Conservation (phyloP, 305 asterid genomes). For the Lippia alba region DNA sequence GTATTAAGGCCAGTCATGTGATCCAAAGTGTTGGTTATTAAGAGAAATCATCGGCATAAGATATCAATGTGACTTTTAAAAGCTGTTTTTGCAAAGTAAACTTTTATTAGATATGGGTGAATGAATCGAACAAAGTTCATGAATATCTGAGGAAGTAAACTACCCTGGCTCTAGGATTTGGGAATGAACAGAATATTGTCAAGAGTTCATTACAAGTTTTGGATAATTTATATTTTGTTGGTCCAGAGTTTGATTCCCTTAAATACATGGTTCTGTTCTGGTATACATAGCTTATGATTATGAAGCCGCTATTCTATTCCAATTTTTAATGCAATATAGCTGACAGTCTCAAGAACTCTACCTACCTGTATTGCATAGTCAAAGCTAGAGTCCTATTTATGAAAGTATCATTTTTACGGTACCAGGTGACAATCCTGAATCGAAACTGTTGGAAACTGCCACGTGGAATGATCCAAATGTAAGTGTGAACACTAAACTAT, state of each 20-base stretch:
- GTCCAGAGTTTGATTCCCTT: neutral
- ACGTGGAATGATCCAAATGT: constrained; percentile 79
- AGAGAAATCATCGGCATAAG: neutral
- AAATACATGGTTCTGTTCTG: neutral
- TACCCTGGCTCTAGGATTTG: neutral
- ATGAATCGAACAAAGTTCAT: too few relatives aligned
- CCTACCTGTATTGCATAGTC: constrained; percentile 20
- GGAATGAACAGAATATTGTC: constrained; percentile 1
- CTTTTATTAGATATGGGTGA: too few relatives aligned
- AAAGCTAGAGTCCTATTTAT: constrained; percentile 17
- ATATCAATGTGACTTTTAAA: neutral
- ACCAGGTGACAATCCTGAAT: constrained; percentile 70
- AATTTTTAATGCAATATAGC: neutral
- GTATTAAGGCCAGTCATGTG: too few relatives aligned
- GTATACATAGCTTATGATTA: constrained; percentile 23
- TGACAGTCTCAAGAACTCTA: constrained; percentile 20
- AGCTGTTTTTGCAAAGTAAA: neutral
- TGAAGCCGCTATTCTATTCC: neutral
- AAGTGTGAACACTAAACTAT: constrained; percentile 36
- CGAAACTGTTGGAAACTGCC: constrained; percentile 62
- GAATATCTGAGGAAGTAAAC: neutral
- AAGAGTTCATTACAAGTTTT: constrained; percentile 4
- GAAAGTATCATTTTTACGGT: constrained; percentile 18
- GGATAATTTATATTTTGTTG: constrained; percentile 24
- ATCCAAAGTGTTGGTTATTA: too few relatives aligned